Evolutionary conservation across 768 basidiomycete species (phyloP).

Genomic region (Dioszegia hungarica): DNA sequence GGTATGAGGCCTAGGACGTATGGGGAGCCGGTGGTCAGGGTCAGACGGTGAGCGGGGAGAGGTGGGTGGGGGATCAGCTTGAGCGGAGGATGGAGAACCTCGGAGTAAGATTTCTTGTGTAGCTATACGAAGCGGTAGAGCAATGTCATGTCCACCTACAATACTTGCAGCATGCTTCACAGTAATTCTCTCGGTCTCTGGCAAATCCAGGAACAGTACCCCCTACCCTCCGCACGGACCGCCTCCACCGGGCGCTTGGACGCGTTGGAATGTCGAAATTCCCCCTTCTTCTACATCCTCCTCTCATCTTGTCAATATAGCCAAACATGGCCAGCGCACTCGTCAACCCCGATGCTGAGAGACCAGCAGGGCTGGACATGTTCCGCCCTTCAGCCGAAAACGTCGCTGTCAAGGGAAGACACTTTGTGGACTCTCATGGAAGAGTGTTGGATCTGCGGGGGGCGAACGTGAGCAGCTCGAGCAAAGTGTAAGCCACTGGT

Average conservation of each 20-base stretch:
- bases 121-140: too few relatives aligned
- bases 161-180: too few relatives aligned
- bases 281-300: too few relatives aligned
- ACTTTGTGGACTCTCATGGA: slow-evolving; percentile 75
- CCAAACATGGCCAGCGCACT: background rate
- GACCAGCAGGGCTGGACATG: background rate
- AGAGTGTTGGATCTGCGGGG: slow-evolving; percentile 77
- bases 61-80: background rate
- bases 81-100: background rate
- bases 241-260: too few relatives aligned
- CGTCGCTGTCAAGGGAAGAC: slow-evolving; percentile 63
- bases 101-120: too few relatives aligned
- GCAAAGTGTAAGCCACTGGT: slow-evolving; percentile 63
- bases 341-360: background rate
- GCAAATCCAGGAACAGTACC: too few relatives aligned
- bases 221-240: too few relatives aligned
- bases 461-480: slow-evolving; percentile 75
- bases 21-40: slow-evolving; percentile 35
- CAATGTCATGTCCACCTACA: too few relatives aligned
- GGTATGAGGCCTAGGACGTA: slow-evolving; percentile 39
- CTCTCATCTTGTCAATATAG: background rate
- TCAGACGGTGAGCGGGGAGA: slow-evolving; percentile 8
- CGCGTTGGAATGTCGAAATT: too few relatives aligned
- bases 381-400: slow-evolving; percentile 9
- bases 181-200: too few relatives aligned